Evolutionary conservation across 306 rosid genomes (phyloP).

Genomic region (Cyclanthera cordifolia): DNA sequence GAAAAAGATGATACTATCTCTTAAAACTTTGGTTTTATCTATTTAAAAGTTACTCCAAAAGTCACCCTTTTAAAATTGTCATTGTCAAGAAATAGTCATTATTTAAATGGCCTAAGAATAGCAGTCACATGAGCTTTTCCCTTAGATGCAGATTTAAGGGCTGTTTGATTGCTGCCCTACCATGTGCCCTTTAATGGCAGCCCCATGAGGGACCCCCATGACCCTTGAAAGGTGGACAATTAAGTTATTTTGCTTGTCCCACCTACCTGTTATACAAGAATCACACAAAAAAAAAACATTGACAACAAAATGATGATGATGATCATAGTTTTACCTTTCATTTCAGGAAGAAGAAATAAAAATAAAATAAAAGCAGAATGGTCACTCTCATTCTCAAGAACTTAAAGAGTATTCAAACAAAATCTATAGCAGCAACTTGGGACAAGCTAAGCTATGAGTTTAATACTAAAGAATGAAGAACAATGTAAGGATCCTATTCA

Average conservation of each 20-base stretch:
- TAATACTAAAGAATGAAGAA: background rate
- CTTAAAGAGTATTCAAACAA: background rate
- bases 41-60: background rate
- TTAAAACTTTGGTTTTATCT: background rate
- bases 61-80: background rate
- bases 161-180: conserved; percentile 1
- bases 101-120: background rate
- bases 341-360: too few relatives aligned
- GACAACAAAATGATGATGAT: background rate
- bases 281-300: background rate
- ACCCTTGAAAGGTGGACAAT: background rate
- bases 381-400: background rate
- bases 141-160: conserved; percentile 8
- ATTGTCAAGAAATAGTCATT: background rate
- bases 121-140: conserved; percentile 9
- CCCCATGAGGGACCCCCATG: background rate
- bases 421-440: background rate
- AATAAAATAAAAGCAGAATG: conserved; percentile 1
- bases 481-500: too few relatives aligned
- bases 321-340: background rate
- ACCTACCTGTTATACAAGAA: background rate
- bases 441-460: background rate
- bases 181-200: conserved; percentile 14
- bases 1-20: background rate
- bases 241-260: background rate